phyloP scores from a whole-genome alignment of 352 stramenopile genomes.

The Globisporangium viniferum region DNA sequence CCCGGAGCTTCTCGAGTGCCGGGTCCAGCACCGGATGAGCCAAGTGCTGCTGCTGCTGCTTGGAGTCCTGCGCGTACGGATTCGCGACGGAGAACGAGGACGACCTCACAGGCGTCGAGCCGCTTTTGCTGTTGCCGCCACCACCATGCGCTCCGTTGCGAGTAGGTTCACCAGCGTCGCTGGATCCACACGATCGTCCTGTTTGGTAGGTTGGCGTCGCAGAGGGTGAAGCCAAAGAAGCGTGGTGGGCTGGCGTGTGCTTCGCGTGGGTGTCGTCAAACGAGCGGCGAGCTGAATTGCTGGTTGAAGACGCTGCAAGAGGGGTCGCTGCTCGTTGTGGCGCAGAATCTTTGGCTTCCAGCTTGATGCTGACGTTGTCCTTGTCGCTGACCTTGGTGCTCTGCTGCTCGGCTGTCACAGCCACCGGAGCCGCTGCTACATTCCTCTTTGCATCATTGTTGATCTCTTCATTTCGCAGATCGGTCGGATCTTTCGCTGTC shows the following conservation, averaged over 20 bases:
- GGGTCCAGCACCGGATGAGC: constrained; percentile 19
- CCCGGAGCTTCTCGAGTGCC: constrained; percentile 33
- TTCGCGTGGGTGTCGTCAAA: not conserved
- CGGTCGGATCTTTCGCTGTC: not conserved
- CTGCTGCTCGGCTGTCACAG: not conserved
- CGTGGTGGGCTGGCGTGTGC: not conserved
- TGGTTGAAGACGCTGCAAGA: not conserved
- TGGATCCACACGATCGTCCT: not conserved
- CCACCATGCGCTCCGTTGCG: not conserved
- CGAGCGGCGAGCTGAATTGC: not conserved
- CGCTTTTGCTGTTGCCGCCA: not conserved
- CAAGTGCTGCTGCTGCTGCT: not conserved
- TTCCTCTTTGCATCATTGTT: not conserved
- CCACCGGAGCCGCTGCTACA: not conserved
- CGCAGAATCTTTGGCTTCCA: not conserved
- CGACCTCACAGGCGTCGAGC: not conserved
- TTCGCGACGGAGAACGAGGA: not conserved
- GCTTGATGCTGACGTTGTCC: not conserved
- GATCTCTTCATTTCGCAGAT: not conserved
- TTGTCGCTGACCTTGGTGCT: not conserved
- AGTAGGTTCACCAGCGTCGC: not conserved
- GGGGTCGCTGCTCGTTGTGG: not conserved
- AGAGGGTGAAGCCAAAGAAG: no score
- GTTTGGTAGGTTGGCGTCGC: not conserved
- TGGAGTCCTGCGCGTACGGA: not conserved